Conservation (phyloP, 495 filamentous ascomycete species). For the Parmelia sp. region DNA sequence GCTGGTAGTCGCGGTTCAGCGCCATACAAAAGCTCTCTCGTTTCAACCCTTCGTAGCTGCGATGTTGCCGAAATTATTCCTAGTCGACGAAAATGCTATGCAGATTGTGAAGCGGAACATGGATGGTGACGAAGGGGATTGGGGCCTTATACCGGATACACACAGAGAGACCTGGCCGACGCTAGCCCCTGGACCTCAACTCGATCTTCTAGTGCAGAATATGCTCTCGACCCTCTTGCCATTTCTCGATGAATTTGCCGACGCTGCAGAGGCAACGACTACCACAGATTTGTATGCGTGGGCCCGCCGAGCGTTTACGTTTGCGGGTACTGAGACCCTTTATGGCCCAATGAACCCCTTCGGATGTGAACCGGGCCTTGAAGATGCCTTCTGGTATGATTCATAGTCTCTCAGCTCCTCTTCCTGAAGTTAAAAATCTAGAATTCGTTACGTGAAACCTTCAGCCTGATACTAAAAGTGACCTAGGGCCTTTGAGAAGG, state of each 20-base stretch:
- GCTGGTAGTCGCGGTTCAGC: conserved; percentile 37
- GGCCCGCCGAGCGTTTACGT: conserved; percentile 39
- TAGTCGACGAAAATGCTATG: conserved; percentile 9
- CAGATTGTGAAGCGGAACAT: conserved; percentile 16
- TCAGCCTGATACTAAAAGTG: background rate
- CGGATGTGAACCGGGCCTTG: conserved; percentile 28
- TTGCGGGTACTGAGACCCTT: conserved; percentile 38
- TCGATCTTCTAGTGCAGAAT: background rate
- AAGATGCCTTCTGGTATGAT: conserved; percentile 35
- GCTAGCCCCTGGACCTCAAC: conserved; percentile 15
- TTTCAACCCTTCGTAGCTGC: conserved; percentile 35
- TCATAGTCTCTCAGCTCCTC: background rate
- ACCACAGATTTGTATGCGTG: conserved; percentile 27
- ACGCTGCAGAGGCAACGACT: background rate
- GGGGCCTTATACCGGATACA: background rate
- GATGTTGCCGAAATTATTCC: conserved; percentile 22
- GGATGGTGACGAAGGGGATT: conserved; percentile 9
- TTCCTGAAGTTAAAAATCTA: background rate
- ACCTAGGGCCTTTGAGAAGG: conserved; percentile 41
- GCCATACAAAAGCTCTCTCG: conserved; percentile 33
- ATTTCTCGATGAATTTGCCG: background rate
- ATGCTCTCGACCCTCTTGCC: background rate
- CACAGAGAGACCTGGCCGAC: background rate
- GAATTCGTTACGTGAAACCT: background rate
- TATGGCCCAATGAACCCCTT: conserved; percentile 36